phyloP scores from a whole-genome alignment of 140 eudicot genomes.

The Flaveria floridana region DNA sequence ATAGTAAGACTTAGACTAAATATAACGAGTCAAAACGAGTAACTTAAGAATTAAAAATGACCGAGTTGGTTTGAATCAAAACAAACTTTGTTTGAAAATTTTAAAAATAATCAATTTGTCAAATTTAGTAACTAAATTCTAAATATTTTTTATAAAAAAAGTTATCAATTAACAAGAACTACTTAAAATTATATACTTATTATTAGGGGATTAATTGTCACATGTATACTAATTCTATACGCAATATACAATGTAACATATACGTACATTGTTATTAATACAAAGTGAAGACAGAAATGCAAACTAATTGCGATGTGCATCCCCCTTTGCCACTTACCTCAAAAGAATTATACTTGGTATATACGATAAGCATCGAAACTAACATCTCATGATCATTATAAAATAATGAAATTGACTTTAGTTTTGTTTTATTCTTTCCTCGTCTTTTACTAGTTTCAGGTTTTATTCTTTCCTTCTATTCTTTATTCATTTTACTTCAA shows the following conservation, averaged over 20 bases:
- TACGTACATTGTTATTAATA: not conserved
- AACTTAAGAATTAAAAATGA: not conserved
- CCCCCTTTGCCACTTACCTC: slow-evolving; percentile 25
- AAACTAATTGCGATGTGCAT: not conserved
- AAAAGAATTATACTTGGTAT: slow-evolving; percentile 29
- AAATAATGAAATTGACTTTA: slow-evolving; percentile 28
- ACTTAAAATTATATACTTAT: not conserved
- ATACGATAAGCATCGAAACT: slow-evolving; percentile 23
- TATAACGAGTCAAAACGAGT: not conserved
- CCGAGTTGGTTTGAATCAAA: not conserved
- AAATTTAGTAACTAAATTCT: not conserved
- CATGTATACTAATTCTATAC: not conserved
- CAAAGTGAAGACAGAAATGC: not conserved
- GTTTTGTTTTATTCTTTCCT: not conserved
- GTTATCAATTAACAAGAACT: not conserved
- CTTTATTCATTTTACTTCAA: too few relatives aligned
- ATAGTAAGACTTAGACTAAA: not conserved
- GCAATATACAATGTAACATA: not conserved
- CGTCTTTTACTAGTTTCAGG: not conserved
- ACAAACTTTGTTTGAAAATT: not conserved
- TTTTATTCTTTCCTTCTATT: not conserved
- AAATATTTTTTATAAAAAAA: not conserved
- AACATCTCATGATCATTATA: slow-evolving; percentile 16
- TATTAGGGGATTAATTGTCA: not conserved
- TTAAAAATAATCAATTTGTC: not conserved